Conservation (phyloP, 225 moss, liverwort and hornwort genomes). For the Anthoceros angustus region DNA sequence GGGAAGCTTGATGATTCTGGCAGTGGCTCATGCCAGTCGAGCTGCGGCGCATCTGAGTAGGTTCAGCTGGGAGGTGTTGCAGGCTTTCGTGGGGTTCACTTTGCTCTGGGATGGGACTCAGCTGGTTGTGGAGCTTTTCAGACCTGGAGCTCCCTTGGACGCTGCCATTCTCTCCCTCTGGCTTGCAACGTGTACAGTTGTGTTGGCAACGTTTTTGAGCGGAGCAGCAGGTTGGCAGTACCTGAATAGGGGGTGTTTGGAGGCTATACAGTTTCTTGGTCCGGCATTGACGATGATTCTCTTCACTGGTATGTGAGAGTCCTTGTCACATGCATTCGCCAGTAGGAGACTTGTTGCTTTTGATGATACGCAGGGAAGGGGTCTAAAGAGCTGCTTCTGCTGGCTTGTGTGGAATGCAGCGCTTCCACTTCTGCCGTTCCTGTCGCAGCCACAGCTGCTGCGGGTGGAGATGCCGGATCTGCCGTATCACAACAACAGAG, state of each 20-base stretch:
- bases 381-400: too few relatives aligned
- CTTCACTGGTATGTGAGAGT: background rate
- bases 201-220: background rate
- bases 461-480: background rate
- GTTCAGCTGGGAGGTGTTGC: slow-evolving; percentile 1
- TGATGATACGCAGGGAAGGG: background rate
- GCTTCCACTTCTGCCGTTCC: background rate
- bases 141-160: background rate
- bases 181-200: background rate
- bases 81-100: background rate
- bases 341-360: background rate
- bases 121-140: background rate
- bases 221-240: background rate
- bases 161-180: background rate
- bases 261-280: background rate
- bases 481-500: background rate
- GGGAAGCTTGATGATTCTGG: background rate
- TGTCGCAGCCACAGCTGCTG: background rate
- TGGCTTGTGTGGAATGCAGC: background rate
- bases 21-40: background rate
- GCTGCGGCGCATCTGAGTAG: background rate
- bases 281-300: background rate
- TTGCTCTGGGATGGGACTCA: background rate
- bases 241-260: background rate
- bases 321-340: background rate